phyloP scores from a whole-genome alignment of 148 eudicot species.

The Chenopodium suecicum region DNA sequence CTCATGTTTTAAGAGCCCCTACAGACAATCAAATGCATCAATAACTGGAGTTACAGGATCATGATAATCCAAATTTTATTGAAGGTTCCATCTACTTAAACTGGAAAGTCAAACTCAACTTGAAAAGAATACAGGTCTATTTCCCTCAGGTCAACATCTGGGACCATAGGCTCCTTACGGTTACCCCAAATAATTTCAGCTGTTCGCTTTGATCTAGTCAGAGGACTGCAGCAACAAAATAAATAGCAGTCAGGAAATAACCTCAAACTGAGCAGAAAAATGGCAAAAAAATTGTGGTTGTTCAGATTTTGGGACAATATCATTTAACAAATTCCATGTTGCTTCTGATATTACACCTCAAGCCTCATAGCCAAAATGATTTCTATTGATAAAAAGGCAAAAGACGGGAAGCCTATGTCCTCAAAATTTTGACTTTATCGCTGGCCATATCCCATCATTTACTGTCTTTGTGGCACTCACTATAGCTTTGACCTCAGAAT shows the following conservation, averaged over 20 bases:
- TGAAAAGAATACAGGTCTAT: constrained; percentile 92
- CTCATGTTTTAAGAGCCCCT: constrained; percentile 95
- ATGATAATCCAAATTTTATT: not conserved
- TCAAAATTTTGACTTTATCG: not conserved
- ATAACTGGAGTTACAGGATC: constrained; percentile 17
- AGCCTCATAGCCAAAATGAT: not conserved
- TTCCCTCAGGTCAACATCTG: constrained; percentile 76
- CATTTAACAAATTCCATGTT: not conserved
- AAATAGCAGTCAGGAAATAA: constrained; percentile 5
- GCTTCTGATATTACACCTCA: not conserved
- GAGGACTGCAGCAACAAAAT: constrained; percentile 53
- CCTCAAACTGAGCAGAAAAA: not conserved
- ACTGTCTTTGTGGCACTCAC: not conserved
- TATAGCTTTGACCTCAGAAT: not conserved
- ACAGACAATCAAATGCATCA: constrained; percentile 32
- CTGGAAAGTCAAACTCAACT: constrained; percentile 46
- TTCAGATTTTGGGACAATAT: constrained; percentile 2
- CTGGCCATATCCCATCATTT: not conserved
- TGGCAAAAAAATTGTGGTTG: not conserved
- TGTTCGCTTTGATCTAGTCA: constrained; percentile 79
- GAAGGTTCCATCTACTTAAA: not conserved
- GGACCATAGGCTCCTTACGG: constrained; percentile 69
- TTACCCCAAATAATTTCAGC: constrained; percentile 91
- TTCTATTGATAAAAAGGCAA: not conserved
- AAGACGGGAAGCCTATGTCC: not conserved